A percentile compares a stretch with the other conserved stretches of the same genome.
Evolutionary conservation across 2,329 filamentous ascomycete genomes (phyloP).

Genomic region (Ceratocystis diversiconidia): DNA sequence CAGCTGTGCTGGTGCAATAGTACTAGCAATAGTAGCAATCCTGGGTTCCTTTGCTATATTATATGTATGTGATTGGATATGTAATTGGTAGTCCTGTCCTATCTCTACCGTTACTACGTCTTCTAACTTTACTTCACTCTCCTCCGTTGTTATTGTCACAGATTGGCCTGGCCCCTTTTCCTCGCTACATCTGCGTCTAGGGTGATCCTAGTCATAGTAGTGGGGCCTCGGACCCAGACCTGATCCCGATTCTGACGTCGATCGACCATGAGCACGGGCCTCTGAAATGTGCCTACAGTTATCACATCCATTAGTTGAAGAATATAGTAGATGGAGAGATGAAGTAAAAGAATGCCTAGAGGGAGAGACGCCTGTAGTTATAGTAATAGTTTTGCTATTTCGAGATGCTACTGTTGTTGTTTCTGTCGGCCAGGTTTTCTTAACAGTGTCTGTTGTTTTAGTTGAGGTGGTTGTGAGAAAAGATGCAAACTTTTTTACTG

Average conservation of each 20-base stretch:
- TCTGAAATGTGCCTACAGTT: background rate
- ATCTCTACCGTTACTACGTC: background rate
- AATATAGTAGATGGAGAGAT: too few species aligned
- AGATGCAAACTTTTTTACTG: too few species aligned
- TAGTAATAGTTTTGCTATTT: background rate
- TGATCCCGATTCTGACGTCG: slow-evolving; percentile 15
- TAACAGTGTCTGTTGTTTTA: too few species aligned
- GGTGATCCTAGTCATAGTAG: slow-evolving; percentile 5
- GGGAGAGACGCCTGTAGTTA: background rate
- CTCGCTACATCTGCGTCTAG: background rate
- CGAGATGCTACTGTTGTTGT: background rate
- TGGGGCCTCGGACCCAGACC: slow-evolving; percentile 10
- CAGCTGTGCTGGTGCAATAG: background rate
- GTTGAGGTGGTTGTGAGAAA: too few species aligned
- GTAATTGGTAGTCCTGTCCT: background rate
- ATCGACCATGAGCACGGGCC: slow-evolving; percentile 9
- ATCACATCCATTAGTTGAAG: too few species aligned
- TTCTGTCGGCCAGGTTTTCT: too few species aligned
- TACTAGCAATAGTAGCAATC: background rate
- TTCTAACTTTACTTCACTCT: background rate
- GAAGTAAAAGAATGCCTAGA: background rate
- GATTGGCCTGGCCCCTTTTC: slow-evolving; percentile 12
- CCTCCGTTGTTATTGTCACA: background rate
- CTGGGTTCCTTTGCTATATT: background rate
- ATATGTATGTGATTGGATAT: background rate